Percentiles rank a stretch among this genome's conserved stretches.
These are phyloP conservation scores for Salix arbutifolia DNA, from an alignment of 345 rosid species.

Conservation along the genomic window DNA sequence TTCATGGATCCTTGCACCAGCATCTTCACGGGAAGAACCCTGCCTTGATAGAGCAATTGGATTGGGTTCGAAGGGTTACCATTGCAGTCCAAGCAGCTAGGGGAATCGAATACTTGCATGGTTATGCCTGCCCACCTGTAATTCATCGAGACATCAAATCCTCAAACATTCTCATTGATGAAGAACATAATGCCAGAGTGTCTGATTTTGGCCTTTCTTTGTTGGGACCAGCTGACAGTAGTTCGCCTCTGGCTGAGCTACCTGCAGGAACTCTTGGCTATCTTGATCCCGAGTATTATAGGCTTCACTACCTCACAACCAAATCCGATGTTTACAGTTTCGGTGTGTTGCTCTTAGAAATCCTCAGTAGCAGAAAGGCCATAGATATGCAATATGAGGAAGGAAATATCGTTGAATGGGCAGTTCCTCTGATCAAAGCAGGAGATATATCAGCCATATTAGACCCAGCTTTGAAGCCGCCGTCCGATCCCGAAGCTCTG, in stretches of 20 bases:
- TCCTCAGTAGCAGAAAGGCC: slow-evolving; percentile 87
- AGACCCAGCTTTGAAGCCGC: slow-evolving; percentile 68
- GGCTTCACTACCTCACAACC: slow-evolving; percentile 91
- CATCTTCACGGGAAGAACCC: slow-evolving; percentile 90
- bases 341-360: slow-evolving; percentile 88
- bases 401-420: slow-evolving; percentile 98
- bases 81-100: slow-evolving; percentile 98
- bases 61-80: slow-evolving; percentile 91
- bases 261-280: slow-evolving; percentile 98
- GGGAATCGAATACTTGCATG: slow-evolving; percentile 93
- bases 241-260: slow-evolving; percentile 82
- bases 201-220: slow-evolving; percentile 95
- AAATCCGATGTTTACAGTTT: slow-evolving; percentile 96
- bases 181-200: slow-evolving; percentile 96
- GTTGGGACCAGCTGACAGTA: slow-evolving; percentile 76
- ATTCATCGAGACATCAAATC: slow-evolving; percentile 97
- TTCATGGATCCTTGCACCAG: slow-evolving; percentile 89
- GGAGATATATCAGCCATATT: slow-evolving; percentile 63
- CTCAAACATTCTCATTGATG: slow-evolving; percentile 94
- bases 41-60: slow-evolving; percentile 64
- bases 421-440: slow-evolving; percentile 80
- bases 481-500: slow-evolving; percentile 69
- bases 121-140: slow-evolving; percentile 96
- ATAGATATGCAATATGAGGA: slow-evolving; percentile 94
- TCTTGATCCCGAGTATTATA: slow-evolving; percentile 94